phyloP scores from a whole-genome alignment of 2,329 filamentous ascomycete genomes.

The Claviceps purpurea region DNA sequence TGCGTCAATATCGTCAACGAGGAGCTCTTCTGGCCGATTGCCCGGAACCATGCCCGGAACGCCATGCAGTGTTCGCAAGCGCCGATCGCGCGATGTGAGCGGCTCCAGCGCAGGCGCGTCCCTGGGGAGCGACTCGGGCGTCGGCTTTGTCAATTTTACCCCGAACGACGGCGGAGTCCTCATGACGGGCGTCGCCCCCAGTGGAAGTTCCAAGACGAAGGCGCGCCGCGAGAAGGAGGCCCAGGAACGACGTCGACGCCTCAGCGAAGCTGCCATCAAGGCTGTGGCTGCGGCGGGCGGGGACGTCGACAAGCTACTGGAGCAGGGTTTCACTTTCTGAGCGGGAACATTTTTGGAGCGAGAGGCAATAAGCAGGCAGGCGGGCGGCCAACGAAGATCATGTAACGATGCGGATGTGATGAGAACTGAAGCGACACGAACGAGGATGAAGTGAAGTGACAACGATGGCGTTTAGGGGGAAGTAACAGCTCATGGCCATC shows the following conservation, averaged over 20 bases:
- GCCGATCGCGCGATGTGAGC: slow-evolving; percentile 23
- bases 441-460: background rate
- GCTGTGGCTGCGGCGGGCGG: slow-evolving; percentile 60
- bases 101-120: slow-evolving; percentile 12
- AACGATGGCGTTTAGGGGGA: background rate
- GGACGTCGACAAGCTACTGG: slow-evolving; percentile 41
- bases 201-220: slow-evolving; percentile 86
- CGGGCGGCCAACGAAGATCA: background rate
- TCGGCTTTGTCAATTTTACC: slow-evolving; percentile 83
- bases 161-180: slow-evolving; percentile 65
- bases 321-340: slow-evolving; percentile 35
- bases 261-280: slow-evolving; percentile 55
- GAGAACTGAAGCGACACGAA: background rate
- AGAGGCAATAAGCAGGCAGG: background rate
- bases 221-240: slow-evolving; percentile 84
- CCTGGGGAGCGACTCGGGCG: slow-evolving; percentile 17
- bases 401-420: background rate
- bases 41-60: slow-evolving; percentile 24
- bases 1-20: slow-evolving; percentile 21
- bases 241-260: slow-evolving; percentile 54
- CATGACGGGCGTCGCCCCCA: slow-evolving; percentile 81
- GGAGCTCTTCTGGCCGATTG: slow-evolving; percentile 22
- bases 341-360: too few relatives aligned
- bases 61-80: slow-evolving; percentile 26
- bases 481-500: background rate